phyloP scores from a whole-genome alignment of 2,329 filamentous ascomycete species.

The Penicillium concentricum region DNA sequence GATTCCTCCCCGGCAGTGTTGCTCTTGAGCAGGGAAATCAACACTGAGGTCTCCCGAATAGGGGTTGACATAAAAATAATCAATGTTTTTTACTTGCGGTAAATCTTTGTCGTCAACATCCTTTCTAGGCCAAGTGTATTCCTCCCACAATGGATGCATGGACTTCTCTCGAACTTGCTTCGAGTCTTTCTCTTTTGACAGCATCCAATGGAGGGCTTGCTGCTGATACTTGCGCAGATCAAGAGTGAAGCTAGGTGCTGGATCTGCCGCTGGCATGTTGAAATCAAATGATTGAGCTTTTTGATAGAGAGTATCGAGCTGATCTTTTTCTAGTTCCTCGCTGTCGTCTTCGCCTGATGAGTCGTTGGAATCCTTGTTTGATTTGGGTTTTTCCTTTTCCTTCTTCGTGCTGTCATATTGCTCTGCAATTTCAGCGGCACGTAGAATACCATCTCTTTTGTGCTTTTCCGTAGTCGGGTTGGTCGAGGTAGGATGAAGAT shows the following conservation, averaged over 20 bases:
- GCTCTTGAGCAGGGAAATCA: conserved; percentile 88
- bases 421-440: conserved; percentile 85
- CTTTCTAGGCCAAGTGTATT: conserved; percentile 84
- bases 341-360: conserved; percentile 74
- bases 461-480: conserved; percentile 74
- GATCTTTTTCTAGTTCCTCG: conserved; percentile 88
- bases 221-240: conserved; percentile 88
- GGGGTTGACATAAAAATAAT: conserved; percentile 89
- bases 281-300: conserved; percentile 98
- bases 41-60: conserved; percentile 93
- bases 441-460: conserved; percentile 77
- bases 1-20: conserved; percentile 90
- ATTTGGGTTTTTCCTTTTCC: conserved; percentile 32
- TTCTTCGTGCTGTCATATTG: conserved; percentile 65
- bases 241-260: conserved; percentile 78
- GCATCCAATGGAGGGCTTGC: conserved; percentile 95
- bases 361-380: conserved; percentile 39
- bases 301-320: conserved; percentile 88
- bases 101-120: conserved; percentile 82
- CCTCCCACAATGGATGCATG: conserved; percentile 97
- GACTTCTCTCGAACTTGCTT: conserved; percentile 69
- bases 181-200: conserved; percentile 83
- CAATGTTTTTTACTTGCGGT: conserved; percentile 62
- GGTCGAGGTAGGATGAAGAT: conserved; percentile 70
- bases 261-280: conserved; percentile 80